These are phyloP conservation scores for Xerocomus tenax DNA, from an alignment of 1,284 basidiomycete species.

Conservation along the genomic window DNA sequence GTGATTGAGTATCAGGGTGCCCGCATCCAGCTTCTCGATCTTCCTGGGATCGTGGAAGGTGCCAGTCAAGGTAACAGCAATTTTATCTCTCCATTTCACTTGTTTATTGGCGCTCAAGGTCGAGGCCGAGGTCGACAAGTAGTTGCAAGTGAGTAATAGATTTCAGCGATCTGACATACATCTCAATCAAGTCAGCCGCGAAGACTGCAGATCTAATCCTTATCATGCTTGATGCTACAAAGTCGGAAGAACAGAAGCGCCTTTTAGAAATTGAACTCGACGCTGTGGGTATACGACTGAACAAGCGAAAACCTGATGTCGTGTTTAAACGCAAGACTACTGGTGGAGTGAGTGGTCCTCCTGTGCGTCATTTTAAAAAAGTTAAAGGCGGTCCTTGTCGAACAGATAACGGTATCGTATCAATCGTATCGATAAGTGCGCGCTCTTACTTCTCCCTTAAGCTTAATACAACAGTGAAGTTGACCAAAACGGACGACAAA, in stretches of 20 bases:
- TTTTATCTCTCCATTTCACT: neutral
- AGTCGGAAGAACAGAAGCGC: slow-evolving; percentile 85
- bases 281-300: slow-evolving; percentile 91
- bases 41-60: slow-evolving; percentile 97
- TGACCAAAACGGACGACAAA: slow-evolving; percentile 92
- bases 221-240: slow-evolving; percentile 94
- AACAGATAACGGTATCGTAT: slow-evolving; percentile 26
- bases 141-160: slow-evolving; percentile 56
- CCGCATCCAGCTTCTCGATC: slow-evolving; percentile 86
- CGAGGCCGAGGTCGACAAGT: slow-evolving; percentile 93
- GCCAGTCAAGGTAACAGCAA: slow-evolving; percentile 64
- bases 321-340: slow-evolving; percentile 81
- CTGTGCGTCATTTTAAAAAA: neutral
- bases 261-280: slow-evolving; percentile 90
- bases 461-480: slow-evolving; percentile 84
- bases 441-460: slow-evolving; percentile 27
- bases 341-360: slow-evolving; percentile 64
- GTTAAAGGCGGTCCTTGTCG: neutral
- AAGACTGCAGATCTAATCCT: slow-evolving; percentile 95
- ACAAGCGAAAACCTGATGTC: slow-evolving; percentile 82
- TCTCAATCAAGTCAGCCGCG: slow-evolving; percentile 45
- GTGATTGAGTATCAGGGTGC: slow-evolving; percentile 92
- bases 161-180: neutral
- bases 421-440: neutral
- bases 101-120: slow-evolving; percentile 36